Evolutionary conservation across 805 yeast genomes (phyloP).

Genomic region (Yamadazyma tumulicola): DNA sequence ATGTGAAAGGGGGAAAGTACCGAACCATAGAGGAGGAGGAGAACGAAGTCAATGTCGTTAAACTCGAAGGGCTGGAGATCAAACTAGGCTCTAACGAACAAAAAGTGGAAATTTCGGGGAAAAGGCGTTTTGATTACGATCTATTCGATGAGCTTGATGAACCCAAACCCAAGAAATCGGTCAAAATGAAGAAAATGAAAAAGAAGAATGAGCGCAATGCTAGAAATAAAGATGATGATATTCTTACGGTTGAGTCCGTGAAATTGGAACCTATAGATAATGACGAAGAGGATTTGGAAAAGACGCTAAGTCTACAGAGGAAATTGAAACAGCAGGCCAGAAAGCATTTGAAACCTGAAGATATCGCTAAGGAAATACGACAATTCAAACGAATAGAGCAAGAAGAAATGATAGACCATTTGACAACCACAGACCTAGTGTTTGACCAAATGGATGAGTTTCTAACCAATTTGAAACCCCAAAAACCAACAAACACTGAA

Average conservation of each 20-base stretch:
- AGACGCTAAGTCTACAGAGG: conserved; percentile 17
- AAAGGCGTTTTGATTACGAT: conserved; percentile 1
- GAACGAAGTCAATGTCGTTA: conserved; percentile 11
- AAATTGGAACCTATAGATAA: conserved; percentile 21
- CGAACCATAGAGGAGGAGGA: conserved; percentile 11
- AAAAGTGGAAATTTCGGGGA: background rate
- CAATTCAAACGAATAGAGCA: conserved; percentile 17
- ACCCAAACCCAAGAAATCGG: conserved; percentile 16
- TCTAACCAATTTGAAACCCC: conserved; percentile 19
- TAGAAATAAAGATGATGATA: conserved; percentile 21
- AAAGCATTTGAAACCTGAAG: conserved; percentile 25
- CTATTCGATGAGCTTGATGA: conserved; percentile 10
- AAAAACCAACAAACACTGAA: background rate
- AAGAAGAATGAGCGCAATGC: conserved; percentile 32
- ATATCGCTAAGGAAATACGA: conserved; percentile 37
- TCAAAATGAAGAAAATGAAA: conserved; percentile 41
- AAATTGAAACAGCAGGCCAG: conserved; percentile 25
- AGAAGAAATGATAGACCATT: conserved; percentile 15
- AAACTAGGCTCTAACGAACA: background rate
- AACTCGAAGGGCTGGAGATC: conserved; percentile 3
- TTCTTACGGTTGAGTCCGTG: conserved; percentile 19
- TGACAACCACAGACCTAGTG: conserved; percentile 17
- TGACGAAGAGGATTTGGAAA: conserved; percentile 24
- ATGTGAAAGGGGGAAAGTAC: conserved; percentile 5
- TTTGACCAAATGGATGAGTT: conserved; percentile 45